Evolutionary conservation across 345 rosid species (phyloP), one percentile per base, ranked within the genome.

Genomic region (Syzygium oleosum): DNA sequence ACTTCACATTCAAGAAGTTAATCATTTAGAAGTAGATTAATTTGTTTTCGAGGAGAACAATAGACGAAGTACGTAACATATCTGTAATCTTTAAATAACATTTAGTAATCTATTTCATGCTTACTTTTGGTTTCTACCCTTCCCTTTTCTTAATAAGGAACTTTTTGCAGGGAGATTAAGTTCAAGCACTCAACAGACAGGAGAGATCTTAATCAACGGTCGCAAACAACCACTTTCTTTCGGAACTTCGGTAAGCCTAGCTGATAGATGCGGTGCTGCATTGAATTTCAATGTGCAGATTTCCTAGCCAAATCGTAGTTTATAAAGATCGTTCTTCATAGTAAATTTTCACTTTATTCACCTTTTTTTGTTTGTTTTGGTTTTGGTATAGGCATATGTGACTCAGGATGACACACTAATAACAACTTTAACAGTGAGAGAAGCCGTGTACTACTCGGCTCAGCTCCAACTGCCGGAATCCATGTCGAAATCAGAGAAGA

Each of bases 371-470:
- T 38, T 73, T 38, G 53, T 52, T 52, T 31, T 73, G 49, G 80
- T 34, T 73, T 73, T 34, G 80, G 22, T 9, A 73, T 73, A 73
- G 93, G 0, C 94, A 93, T 7, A 87, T 84, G 80, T 73, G 25
- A 73, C 80, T 73, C 80, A 73, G 49, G 80, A 73, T 73, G 80
- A 73, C 80, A 34, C 43, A 19, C 49, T 73, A 41, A 17, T 73
- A 34, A 73, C 80, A 4, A 73, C 80, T 34, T 73, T 38, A 34
- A 73, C 80, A 10, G 80, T 73, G 80, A 38, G 80, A 12, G 96
- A 94, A 90, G 92, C 92, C 1, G 92, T 94, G 1, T 89, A 91
- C 88, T 93, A 91, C 87, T 93, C 95, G 8, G 97, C 94, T 3
- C 93, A 89, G 85, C 93, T 94, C 22, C 97, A 93, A 31, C 85